Evolutionary conservation across 495 filamentous ascomycete genomes (phyloP).

Genomic region (Immersiella caudata): DNA sequence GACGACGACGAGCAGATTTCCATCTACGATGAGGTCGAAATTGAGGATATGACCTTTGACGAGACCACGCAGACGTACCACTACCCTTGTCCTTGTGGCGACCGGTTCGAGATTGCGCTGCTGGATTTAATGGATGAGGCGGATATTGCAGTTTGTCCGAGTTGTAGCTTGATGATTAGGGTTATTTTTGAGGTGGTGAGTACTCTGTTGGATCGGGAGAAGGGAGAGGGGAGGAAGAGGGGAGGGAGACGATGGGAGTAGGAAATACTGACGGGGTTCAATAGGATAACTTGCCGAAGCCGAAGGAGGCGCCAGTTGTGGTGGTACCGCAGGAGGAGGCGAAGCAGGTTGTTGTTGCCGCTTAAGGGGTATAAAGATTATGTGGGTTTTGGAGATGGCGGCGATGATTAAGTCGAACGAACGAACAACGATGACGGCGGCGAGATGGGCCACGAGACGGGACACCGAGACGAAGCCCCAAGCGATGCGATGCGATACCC

Average conservation of each 20-base stretch:
- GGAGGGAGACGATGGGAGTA: background rate
- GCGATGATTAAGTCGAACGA: background rate
- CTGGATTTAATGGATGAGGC: conserved; percentile 82
- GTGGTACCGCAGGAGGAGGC: background rate
- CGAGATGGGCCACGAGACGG: background rate
- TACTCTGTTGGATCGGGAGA: conserved; percentile 19
- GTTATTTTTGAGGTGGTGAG: conserved; percentile 89
- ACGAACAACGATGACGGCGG: background rate
- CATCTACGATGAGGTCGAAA: conserved; percentile 98
- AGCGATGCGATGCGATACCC: too few species aligned
- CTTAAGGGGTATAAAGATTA: background rate
- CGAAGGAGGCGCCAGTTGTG: conserved; percentile 11
- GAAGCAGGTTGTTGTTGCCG: conserved; percentile 29
- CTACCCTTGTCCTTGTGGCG: conserved; percentile 95
- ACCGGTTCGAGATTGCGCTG: conserved; percentile 92
- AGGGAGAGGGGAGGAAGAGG: background rate
- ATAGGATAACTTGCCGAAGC: conserved; percentile 43
- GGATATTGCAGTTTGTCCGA: conserved; percentile 93
- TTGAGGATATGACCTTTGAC: conserved; percentile 98
- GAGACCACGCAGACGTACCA: conserved; percentile 81
- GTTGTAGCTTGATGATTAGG: conserved; percentile 92
- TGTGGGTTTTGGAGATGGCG: background rate
- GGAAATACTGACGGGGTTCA: background rate
- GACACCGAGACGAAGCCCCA: too few species aligned
- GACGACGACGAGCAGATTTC: conserved; percentile 64